Evolutionary conservation across 345 rosid species (phyloP), one percentile per base, ranked within the genome.

Genomic region (Cardamine resedifolia): DNA sequence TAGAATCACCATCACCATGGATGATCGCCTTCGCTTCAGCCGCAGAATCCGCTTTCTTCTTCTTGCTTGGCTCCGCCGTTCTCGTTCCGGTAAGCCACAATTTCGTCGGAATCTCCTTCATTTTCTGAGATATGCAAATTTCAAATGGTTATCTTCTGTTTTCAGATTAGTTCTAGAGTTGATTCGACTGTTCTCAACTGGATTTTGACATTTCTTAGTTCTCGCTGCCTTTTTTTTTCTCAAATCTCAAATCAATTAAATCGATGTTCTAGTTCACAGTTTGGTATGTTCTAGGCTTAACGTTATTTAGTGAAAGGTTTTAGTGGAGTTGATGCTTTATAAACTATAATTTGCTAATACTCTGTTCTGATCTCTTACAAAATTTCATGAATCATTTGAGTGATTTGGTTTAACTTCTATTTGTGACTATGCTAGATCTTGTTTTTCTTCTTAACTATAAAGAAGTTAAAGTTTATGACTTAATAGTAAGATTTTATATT

Each of bases 11-110:
- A 62, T 68, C 34, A 9, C 72, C 43, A 77, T 77, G 67, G 80
- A 66, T 19, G 76, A 77, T 71, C 72, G 76, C 10, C 79, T 80
- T 81, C 87, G 75, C 68, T 21, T 87, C 44, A 84, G 81, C 86
- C 84, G 83, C 70, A 90, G 82, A 82, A 69, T 88, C 74, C 85
- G 81, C 19, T 81, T 74, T 60, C 79, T 70, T 58, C 86, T 83
- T 72, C 90, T 83, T 21, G 75, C 85, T 0, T 87, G 92, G 95
- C 90, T 87, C 66, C 87, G 68, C 33, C 86, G 98, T 76, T 83
- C 98, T 79, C 90, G 85, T 71, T 84, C 95, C 49, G 87, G 93
- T 92, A 14, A 66, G 16, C 41, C 6, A 9, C 0, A 61, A 61
- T 15, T 63, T 55, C 65, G 7, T 7, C 52, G 2, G 31, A n/a